phyloP scores from a whole-genome alignment of 495 filamentous ascomycete species.

The Aspergillus nanangensis region DNA sequence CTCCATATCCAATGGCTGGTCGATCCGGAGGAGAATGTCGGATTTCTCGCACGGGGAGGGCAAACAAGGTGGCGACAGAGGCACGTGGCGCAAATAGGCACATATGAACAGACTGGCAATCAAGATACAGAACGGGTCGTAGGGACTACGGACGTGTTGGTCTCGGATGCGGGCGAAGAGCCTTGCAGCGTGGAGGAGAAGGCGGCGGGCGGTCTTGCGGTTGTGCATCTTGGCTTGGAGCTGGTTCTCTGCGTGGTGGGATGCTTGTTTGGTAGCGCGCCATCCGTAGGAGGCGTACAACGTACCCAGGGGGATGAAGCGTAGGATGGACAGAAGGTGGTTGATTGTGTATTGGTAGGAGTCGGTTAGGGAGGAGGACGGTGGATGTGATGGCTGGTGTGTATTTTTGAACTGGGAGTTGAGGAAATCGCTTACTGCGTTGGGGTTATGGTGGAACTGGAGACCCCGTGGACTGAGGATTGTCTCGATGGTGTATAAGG shows the following conservation, averaged over 20 bases:
- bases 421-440: neutral
- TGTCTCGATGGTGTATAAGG: neutral
- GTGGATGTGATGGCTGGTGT: neutral
- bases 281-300: neutral
- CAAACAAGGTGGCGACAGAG: neutral
- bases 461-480: neutral
- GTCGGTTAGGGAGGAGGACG: neutral
- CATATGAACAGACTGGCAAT: neutral
- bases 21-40: neutral
- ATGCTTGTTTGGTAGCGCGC: neutral
- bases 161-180: neutral
- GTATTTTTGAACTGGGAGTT: neutral
- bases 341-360: neutral
- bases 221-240: neutral
- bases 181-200: neutral
- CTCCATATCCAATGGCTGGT: neutral
- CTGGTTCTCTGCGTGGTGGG: neutral
- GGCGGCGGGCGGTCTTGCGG: neutral
- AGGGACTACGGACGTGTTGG: neutral
- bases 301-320: neutral
- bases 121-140: neutral
- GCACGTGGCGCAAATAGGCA: neutral
- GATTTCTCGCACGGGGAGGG: neutral
- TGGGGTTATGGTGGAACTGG: neutral
- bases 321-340: neutral